phyloP scores from a whole-genome alignment of 208 protist species.

The Lotmaria passim region DNA sequence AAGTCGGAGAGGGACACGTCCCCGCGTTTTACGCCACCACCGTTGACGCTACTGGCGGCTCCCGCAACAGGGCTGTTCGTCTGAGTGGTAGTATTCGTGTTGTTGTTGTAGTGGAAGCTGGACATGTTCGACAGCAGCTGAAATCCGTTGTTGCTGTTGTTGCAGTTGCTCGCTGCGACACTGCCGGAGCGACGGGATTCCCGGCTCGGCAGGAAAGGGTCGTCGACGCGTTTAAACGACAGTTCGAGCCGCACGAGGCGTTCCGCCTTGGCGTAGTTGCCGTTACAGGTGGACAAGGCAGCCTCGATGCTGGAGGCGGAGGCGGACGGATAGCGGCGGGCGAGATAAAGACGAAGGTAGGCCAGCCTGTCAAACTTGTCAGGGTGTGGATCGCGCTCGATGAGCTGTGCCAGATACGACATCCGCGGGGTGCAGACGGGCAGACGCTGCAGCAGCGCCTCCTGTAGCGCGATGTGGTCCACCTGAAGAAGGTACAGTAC shows the following conservation, averaged over 20 bases:
- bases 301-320: constrained; percentile 19
- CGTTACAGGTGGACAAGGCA: constrained; percentile 30
- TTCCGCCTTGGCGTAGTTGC: constrained; percentile 31
- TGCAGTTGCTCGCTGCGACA: constrained; percentile 1
- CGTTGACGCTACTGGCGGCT: neutral
- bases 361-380: constrained; percentile 22
- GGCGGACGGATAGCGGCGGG: constrained; percentile 29
- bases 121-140: neutral
- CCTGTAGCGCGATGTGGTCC: constrained; percentile 26
- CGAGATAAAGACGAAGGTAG: constrained; percentile 33
- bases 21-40: neutral
- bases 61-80: too few species aligned
- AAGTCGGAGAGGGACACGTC: constrained; percentile 15
- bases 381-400: constrained; percentile 20
- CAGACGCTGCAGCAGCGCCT: constrained; percentile 26
- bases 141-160: too few species aligned
- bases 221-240: constrained; percentile 23
- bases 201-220: constrained; percentile 1
- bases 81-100: too few species aligned
- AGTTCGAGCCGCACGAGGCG: constrained; percentile 33
- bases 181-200: constrained; percentile 17
- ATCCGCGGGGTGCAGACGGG: constrained; percentile 35
- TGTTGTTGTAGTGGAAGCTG: constrained; percentile 1
- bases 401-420: constrained; percentile 25
- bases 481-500: constrained; percentile 30